Evolutionary conservation across 768 basidiomycete genomes (phyloP), one percentile per base, ranked within the genome.

Genomic region (Lentinus brumalis): DNA sequence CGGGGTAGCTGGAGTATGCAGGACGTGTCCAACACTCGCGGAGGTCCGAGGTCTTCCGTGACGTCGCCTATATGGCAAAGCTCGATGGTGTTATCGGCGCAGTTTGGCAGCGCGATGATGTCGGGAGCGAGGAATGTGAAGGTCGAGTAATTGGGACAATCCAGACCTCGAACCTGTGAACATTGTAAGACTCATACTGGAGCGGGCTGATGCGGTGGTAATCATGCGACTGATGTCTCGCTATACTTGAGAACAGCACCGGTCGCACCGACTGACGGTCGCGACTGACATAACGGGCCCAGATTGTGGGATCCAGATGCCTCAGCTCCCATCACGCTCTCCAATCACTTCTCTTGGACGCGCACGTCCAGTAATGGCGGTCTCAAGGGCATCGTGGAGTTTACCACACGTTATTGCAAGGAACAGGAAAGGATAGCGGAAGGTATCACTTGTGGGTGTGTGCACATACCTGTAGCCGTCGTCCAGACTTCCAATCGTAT

Each of bases 401-500:
- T 1, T 26, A 26, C 21, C 2, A 26, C 21, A 26, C 21, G 21
- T 26, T 26, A 26, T 26, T 26, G 21, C 21, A 35, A 11, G 35
- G 35, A 11, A 3, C 35, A 35, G 11, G 11, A 6, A 35, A 6
- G 11, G 35, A 35, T 11, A 35, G 35, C 35, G 11, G 11, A 35
- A 35, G 11, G 35, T 6, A 11, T 35, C 11, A 11, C 6, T 35
- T 35, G 35, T 35, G 35, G 35, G 11, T 35, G 35, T 35, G 21
- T 26, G 21, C 11, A 53, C 60, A 7, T n/a, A 63, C 62, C 58
- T 63, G 57, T 18, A 63, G 41, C 12, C 57, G 55, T 39, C 59
- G 50, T 0, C 73, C 73, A 26, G 68, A 67, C 65, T 70, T 69
- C 73, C 73, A 74, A n/a, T 71, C 62, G 39, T 69, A 65, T 0